These are phyloP conservation scores for Pythium plurisporium DNA, from an alignment of 352 stramenopile genomes.

Conservation along the genomic window DNA sequence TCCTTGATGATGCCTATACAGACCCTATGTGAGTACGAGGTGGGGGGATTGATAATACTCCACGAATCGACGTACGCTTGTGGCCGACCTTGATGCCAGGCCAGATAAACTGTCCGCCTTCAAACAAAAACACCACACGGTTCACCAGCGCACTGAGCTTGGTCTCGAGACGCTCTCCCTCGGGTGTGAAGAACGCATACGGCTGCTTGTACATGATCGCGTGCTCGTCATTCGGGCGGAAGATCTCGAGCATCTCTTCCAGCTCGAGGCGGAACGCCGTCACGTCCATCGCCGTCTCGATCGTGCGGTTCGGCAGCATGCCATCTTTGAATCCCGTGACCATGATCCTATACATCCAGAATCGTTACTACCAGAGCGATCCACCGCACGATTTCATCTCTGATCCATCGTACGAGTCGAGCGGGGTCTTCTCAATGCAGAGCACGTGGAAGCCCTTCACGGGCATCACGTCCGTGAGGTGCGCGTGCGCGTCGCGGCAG, in stretches of 20 bases:
- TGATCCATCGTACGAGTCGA: conserved; percentile 44
- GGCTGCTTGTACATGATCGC: conserved; percentile 58
- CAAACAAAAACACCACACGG: conserved; percentile 61
- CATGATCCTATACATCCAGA: conserved; percentile 37
- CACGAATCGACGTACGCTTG: conserved; percentile 51
- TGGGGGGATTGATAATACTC: no score
- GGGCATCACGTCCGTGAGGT: conserved; percentile 45
- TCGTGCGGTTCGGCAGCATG: conserved; percentile 22
- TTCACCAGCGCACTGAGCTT: conserved; percentile 31
- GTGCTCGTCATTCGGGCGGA: conserved; percentile 18
- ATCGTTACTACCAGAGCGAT: no score
- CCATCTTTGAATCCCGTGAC: conserved; percentile 59
- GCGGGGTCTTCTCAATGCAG: conserved; percentile 36
- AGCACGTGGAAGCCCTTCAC: conserved; percentile 71
- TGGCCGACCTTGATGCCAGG: conserved; percentile 54
- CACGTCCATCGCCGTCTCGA: conserved; percentile 33
- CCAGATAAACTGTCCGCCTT: conserved; percentile 72
- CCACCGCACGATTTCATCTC: no score
- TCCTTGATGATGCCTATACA: conserved; percentile 35
- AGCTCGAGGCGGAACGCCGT: conserved; percentile 27
- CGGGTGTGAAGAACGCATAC: conserved; percentile 49
- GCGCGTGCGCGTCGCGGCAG: conserved; percentile 31
- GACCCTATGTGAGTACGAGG: neutral
- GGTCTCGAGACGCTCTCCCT: conserved; percentile 36
- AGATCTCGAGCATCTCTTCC: conserved; percentile 37